Evolutionary conservation across 176 grass and related monocot species (phyloP), one percentile per base, ranked within the genome.

Genomic region (Aegilops bicornis): DNA sequence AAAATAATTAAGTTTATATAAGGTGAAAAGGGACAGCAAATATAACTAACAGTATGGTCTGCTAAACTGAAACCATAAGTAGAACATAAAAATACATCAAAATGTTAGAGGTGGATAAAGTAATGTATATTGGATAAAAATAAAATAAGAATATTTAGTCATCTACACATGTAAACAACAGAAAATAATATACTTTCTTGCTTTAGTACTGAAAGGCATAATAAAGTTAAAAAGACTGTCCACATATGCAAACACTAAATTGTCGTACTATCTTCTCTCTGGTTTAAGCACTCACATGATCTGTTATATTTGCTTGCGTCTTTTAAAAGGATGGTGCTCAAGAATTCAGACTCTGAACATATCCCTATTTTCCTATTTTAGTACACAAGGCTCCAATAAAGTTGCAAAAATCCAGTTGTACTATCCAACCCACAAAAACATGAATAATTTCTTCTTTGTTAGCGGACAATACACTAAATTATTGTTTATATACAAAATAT

Each of bases 221-320:
- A 68, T 48, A 50, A 81, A 48, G 17, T 27, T 62, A 81, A 48
- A 81, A 81, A 32, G 2, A 32, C 3, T 67, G 24, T 67, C 37
- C 10, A 50, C 45, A 5, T 33, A 52, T 54, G 30, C n/a, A 47
- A 36, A 70, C 12, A 56, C 65, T 58, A 54, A 69, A 23, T 69
- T 69, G 8, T 48, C 14, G 27, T 82, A 52, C 15, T 22, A 54
- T 69, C 45, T 70, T 56, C 80, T 32, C 64, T 69, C 65, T 69
- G 69, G 14, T 82, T 70, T 82, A 32, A 70, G 80, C 30, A 37
- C 43, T 15, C 12, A 75, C 3, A 6, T 42, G 19, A 32, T 63
- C 24, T 32, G 37, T 27, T 84, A 45, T 76, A 76, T 64, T 64
- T 84, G 39, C 56, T 66, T 84, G 33, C 7, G 30, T 75, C 33